Evolutionary conservation across 139 green algal species (phyloP).

Genomic region (Chlorella sp.): DNA sequence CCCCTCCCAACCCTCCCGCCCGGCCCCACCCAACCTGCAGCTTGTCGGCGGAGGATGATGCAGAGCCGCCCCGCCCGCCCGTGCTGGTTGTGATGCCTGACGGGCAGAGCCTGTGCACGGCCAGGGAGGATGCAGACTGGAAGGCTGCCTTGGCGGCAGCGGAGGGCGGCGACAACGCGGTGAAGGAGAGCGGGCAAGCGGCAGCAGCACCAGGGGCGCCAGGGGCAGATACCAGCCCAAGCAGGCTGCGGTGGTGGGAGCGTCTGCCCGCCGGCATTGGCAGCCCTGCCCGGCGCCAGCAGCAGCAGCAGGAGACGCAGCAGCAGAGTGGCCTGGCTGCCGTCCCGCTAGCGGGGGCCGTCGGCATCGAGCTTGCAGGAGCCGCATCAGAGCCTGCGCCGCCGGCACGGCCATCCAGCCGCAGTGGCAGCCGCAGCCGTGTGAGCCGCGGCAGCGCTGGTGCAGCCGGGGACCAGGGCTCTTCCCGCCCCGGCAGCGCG

Average conservation of each 20-base stretch:
- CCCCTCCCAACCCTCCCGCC: too few species aligned
- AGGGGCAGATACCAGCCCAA: not conserved
- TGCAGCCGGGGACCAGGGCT: too few species aligned
- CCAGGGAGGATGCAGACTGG: conserved; percentile 14
- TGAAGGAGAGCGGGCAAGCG: not conserved
- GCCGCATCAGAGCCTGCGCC: too few species aligned
- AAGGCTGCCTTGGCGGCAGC: not conserved
- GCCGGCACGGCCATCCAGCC: too few species aligned
- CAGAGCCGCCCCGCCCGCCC: not conserved
- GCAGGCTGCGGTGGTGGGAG: not conserved
- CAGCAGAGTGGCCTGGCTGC: not conserved
- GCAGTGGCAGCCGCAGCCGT: too few species aligned
- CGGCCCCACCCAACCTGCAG: too few species aligned
- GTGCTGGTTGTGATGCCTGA: conserved; percentile 17
- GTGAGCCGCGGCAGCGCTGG: too few species aligned
- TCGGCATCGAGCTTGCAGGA: too few species aligned
- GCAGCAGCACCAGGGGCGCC: not conserved
- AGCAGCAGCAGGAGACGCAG: not conserved
- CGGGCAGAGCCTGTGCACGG: not conserved
- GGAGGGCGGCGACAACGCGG: not conserved
- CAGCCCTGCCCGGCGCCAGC: too few species aligned
- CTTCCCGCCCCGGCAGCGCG: not conserved
- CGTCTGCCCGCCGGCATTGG: too few species aligned
- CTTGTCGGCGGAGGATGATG: not conserved
- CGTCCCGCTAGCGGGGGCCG: too few species aligned